Conservation (phyloP, 1,139 yeast species). For the Candida gigantensis region DNA sequence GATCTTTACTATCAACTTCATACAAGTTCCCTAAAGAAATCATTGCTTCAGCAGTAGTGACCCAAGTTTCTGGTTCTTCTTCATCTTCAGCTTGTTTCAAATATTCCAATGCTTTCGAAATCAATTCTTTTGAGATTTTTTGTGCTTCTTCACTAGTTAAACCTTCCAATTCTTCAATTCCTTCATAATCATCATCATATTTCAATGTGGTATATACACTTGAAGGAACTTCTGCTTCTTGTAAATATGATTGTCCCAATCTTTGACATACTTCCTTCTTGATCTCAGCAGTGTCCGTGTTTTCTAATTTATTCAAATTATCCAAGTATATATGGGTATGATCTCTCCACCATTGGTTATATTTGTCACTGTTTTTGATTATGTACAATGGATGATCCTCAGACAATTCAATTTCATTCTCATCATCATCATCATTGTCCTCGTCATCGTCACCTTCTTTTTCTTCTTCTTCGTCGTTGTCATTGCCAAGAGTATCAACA, state of each 20-base stretch:
- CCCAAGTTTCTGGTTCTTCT: constrained; percentile 82
- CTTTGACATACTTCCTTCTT: constrained; percentile 42
- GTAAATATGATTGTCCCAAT: constrained; percentile 62
- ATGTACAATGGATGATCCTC: constrained; percentile 55
- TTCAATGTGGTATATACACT: constrained; percentile 54
- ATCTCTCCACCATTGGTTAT: constrained; percentile 58
- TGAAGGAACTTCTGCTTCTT: constrained; percentile 64
- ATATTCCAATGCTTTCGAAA: constrained; percentile 57
- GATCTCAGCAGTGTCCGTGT: constrained; percentile 14
- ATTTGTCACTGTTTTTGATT: constrained; percentile 37
- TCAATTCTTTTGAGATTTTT: constrained; percentile 48
- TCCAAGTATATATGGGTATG: constrained; percentile 48
- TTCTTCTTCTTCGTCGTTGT: constrained; percentile 44
- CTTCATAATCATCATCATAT: constrained; percentile 58
- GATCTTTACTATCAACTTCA: constrained; percentile 64
- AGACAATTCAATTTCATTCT: constrained; percentile 35
- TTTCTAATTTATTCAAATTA: constrained; percentile 27
- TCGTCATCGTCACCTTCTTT: constrained; percentile 23
- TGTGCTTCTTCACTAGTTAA: constrained; percentile 46
- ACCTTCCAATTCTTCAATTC: constrained; percentile 39
- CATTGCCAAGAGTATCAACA: constrained; percentile 61
- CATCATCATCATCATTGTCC: constrained; percentile 24
- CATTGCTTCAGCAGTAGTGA: constrained; percentile 78
- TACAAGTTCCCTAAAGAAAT: constrained; percentile 75
- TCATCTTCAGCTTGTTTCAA: constrained; percentile 62